These are phyloP conservation scores for Gossypium mustelinum DNA, from an alignment of 345 rosid species.

Conservation along the genomic window DNA sequence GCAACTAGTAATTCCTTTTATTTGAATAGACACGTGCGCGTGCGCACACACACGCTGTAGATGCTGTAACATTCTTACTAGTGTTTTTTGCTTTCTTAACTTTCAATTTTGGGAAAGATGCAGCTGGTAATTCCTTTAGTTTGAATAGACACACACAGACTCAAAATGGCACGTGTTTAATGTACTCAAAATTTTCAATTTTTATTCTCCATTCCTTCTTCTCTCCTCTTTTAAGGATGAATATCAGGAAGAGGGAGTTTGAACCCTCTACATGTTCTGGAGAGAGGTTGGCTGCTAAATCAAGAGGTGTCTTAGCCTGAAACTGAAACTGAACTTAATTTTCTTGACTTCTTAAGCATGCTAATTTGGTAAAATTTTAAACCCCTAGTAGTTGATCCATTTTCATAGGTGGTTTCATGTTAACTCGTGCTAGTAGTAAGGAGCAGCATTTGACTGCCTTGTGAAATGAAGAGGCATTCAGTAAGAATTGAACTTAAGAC, in stretches of 20 bases:
- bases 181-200: not conserved
- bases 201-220: too few relatives aligned
- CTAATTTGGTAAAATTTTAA: not conserved
- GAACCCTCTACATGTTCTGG: not conserved
- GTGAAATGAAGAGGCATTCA: not conserved
- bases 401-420: not conserved
- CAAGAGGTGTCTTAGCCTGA: not conserved
- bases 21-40: not conserved
- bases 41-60: too few relatives aligned
- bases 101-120: too few relatives aligned
- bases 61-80: too few relatives aligned
- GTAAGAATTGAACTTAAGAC: slow-evolving; percentile 4
- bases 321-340: not conserved
- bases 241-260: not conserved
- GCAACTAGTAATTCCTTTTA: not conserved
- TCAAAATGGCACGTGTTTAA: not conserved
- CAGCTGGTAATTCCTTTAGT: too few relatives aligned
- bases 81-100: too few relatives aligned
- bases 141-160: not conserved
- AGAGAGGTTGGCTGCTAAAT: not conserved
- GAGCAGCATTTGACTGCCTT: not conserved
- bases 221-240: not conserved
- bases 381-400: not conserved
- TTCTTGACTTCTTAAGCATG: not conserved
- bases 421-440: not conserved